Conservation (phyloP, 1,284 basidiomycete genomes). For the Ceratobasidium sp. region DNA sequence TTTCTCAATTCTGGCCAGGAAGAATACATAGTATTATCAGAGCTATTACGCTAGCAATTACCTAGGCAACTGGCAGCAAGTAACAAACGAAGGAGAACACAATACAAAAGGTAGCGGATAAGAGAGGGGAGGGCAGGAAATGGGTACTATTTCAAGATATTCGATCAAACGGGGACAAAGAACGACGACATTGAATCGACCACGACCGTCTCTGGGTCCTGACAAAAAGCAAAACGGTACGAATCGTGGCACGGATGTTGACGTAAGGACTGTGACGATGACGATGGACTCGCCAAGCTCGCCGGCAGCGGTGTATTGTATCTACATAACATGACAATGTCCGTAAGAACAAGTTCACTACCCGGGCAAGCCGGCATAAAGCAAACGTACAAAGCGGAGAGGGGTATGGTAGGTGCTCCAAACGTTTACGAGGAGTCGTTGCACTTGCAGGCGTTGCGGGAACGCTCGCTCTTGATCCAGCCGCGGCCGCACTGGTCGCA, state of each 20-base stretch:
- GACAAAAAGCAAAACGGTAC: conserved; percentile 67
- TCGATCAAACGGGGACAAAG: conserved; percentile 5
- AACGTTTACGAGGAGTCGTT: conserved; percentile 43
- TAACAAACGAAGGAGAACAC: conserved; percentile 8
- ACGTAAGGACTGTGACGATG: conserved; percentile 64
- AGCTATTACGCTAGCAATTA: conserved; percentile 22
- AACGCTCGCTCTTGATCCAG: conserved; percentile 69
- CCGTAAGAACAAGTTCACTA: conserved; percentile 48
- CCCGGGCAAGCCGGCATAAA: conserved; percentile 54
- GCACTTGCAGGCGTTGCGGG: conserved; percentile 61
- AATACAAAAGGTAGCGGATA: neutral
- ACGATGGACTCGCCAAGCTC: conserved; percentile 56
- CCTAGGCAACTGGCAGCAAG: conserved; percentile 14
- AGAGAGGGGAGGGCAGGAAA: conserved; percentile 13
- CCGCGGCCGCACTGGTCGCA: conserved; percentile 82
- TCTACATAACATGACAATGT: conserved; percentile 42
- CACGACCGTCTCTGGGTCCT: conserved; percentile 73
- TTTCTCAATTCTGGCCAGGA: neutral
- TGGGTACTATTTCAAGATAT: conserved; percentile 6
- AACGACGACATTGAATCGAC: conserved; percentile 55
- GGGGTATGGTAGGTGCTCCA: conserved; percentile 30
- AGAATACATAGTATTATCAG: conserved; percentile 15
- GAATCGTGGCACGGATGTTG: conserved; percentile 68
- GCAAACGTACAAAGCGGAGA: conserved; percentile 43
- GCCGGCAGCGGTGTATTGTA: conserved; percentile 51